phyloP scores from a whole-genome alignment of 805 yeast genomes.

The Myxozyma lipomycoides region DNA sequence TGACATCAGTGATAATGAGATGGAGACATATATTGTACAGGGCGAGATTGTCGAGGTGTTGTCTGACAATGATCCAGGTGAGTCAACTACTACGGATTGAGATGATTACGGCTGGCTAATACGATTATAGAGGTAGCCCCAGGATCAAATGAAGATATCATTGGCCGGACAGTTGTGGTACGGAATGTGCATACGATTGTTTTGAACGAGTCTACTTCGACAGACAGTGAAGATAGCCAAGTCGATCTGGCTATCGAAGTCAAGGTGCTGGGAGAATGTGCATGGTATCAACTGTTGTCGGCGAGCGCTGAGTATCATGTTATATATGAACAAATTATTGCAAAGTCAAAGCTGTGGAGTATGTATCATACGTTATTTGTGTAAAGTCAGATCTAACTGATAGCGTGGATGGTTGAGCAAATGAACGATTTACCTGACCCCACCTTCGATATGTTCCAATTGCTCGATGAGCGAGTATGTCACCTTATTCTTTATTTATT shows the following conservation, averaged over 20 bases:
- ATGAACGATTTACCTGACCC: constrained; percentile 1
- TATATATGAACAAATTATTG: constrained; percentile 7
- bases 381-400: no score
- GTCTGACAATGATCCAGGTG: constrained; percentile 3
- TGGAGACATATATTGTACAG: constrained; percentile 6
- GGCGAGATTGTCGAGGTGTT: constrained; percentile 9
- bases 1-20: constrained; percentile 7
- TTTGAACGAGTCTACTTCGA: neutral
- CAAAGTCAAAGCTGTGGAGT: constrained; percentile 22
- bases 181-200: constrained; percentile 12
- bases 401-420: constrained; percentile 18
- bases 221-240: neutral
- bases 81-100: neutral
- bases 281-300: constrained; percentile 17
- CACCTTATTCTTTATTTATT: no score
- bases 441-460: constrained; percentile 8
- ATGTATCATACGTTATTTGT: constrained; percentile 1
- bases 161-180: constrained; percentile 11
- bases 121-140: neutral
- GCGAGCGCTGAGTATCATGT: constrained; percentile 10
- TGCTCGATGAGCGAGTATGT: constrained; percentile 8
- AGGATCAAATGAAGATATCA: neutral
- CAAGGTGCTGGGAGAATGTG: constrained; percentile 16
- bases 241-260: constrained; percentile 3
- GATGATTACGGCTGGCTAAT: no score